These are phyloP conservation scores for Tolypocladium album DNA, from an alignment of 2,329 filamentous ascomycete species.

Conservation along the genomic window DNA sequence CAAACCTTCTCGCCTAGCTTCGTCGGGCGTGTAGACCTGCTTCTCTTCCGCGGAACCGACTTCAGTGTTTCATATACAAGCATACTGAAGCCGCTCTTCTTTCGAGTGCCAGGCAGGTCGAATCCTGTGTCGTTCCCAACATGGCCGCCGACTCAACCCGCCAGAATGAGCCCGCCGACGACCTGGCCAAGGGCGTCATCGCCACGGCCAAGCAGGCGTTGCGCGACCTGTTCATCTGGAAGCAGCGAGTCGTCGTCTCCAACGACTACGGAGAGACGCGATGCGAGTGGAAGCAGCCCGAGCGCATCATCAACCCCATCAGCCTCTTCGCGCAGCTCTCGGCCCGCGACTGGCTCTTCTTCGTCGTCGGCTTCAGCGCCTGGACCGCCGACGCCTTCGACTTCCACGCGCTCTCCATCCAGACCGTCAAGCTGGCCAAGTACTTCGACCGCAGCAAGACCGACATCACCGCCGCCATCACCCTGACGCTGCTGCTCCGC, in stretches of 20 bases:
- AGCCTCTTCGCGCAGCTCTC: slow-evolving; percentile 54
- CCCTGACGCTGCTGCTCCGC: slow-evolving; percentile 61
- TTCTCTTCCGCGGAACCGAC: background rate
- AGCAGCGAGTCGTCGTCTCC: slow-evolving; percentile 57
- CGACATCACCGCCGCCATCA: slow-evolving; percentile 64
- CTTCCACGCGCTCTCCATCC: slow-evolving; percentile 71
- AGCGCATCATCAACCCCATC: slow-evolving; percentile 60
- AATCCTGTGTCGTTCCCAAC: background rate
- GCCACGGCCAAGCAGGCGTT: slow-evolving; percentile 55
- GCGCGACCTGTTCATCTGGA: slow-evolving; percentile 60
- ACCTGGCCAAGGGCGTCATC: slow-evolving; percentile 53
- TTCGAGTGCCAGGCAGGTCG: background rate
- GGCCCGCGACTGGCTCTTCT: slow-evolving; percentile 61
- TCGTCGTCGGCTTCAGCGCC: slow-evolving; percentile 61
- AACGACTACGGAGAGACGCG: slow-evolving; percentile 54
- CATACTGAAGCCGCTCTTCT: background rate
- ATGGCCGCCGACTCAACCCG: background rate
- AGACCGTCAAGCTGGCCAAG: slow-evolving; percentile 57
- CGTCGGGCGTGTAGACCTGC: background rate
- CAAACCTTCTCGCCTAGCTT: background rate
- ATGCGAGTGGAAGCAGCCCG: slow-evolving; percentile 58
- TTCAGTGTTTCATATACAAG: background rate
- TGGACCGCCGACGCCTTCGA: slow-evolving; percentile 81
- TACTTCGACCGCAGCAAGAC: slow-evolving; percentile 45
- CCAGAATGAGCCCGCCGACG: slow-evolving; percentile 46